Conservation (phyloP, 1,284 basidiomycete genomes). For the Rhodotorula sp. region DNA sequence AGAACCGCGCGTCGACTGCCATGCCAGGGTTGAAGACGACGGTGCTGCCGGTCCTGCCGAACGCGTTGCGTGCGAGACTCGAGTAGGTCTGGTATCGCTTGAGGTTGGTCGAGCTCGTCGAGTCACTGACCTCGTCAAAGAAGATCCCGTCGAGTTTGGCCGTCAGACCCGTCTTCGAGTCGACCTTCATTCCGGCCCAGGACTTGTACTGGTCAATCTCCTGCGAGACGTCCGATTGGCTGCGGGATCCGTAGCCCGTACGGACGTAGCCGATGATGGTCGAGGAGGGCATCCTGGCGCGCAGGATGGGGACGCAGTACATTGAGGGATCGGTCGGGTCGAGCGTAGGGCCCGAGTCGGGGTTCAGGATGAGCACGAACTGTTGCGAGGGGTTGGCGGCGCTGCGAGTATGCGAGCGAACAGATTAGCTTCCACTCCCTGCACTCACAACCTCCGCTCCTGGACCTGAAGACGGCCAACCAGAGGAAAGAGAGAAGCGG, state of each 20-base stretch:
- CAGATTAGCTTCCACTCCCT: neutral
- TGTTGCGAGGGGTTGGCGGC: conserved; percentile 4
- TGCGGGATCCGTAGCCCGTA: neutral
- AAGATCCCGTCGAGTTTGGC: conserved; percentile 26
- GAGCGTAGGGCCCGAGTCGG: conserved; percentile 12
- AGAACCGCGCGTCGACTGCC: neutral
- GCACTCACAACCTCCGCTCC: too few species aligned
- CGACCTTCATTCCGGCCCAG: conserved; percentile 1
- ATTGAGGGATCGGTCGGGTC: conserved; percentile 15
- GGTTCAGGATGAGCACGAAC: conserved; percentile 23
- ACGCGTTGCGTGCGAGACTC: neutral
- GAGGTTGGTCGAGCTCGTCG: too few species aligned
- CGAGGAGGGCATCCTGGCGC: neutral
- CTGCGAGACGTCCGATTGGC: neutral
- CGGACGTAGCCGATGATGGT: conserved; percentile 25
- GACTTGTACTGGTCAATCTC: conserved; percentile 9
- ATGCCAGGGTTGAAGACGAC: conserved; percentile 23
- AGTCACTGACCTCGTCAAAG: conserved; percentile 13
- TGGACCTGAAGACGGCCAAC: too few species aligned
- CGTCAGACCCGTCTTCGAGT: neutral
- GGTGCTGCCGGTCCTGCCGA: neutral
- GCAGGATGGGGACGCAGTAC: conserved; percentile 23
- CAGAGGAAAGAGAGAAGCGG: neutral
- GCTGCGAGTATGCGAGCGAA: neutral
- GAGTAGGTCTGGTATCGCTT: neutral